Base-by-base conservation (phyloP, 139 green algal genomes). In the Pleodorina starrii region DNA sequence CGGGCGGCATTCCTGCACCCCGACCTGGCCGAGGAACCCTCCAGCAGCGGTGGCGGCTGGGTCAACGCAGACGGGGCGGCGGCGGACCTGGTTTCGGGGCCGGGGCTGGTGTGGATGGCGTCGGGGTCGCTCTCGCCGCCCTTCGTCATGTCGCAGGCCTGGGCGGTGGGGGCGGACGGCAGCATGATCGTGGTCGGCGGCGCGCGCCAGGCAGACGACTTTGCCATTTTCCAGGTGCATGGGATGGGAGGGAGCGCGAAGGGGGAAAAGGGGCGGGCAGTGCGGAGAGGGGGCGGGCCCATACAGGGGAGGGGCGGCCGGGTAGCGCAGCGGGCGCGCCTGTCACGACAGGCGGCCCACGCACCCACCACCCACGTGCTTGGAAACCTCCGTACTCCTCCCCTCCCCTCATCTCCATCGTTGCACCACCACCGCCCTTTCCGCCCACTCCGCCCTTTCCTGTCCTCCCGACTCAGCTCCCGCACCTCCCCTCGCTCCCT, bases 1-100 rank as follows among this genome's bases (percentile, higher is more conserved):
- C 73, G 63, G 63, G 63, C 27, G 21, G 7, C 59, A 5, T 80
- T 80, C 73, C 14, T 21, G 0, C 73, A 80, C 73, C 73, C 73
- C 11, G 73, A 80, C 73, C 42, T 80, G 0, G 19, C 36, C 36
- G 19, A 32, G 27, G 59, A 5, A n/a, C 32, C 69, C 14, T 48
- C 32, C 69, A 77, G 69, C 69, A 46, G 36, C 69, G 38, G n/a
- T 44, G 43, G 63, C 63, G n/a, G 63, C 63, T 85, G 78, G 78
- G 38, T 73, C 23, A 73, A 85, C 43, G 77, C 32, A 0, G 77
- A 84, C 11, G 77, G 51, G 10, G 42, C 44, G 1, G 12, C 74
- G 2, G 29, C 17, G 19, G 32, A 66, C 46, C 4, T 83, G 11
- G 44, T 5, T 2, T 43, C 48, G 9, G n/a, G 38, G 1, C 11